phyloP scores from a whole-genome alignment of 768 basidiomycete genomes.

The Austroboletus festivus region DNA sequence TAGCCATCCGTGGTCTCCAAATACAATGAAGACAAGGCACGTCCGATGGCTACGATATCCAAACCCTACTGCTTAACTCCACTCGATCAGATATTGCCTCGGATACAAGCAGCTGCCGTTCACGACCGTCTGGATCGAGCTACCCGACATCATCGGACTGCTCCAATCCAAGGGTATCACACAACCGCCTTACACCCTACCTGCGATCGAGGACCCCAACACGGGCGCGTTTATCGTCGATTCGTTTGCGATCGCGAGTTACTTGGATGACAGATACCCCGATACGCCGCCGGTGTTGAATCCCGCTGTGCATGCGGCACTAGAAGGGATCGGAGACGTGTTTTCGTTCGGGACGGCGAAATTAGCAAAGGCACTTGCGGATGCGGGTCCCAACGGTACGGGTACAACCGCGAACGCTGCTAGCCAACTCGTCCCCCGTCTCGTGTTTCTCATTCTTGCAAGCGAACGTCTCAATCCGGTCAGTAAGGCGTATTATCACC shows the following conservation, averaged over 20 bases:
- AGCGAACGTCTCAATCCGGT: conserved; percentile 28
- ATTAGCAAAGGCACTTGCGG: background rate
- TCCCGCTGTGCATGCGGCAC: conserved; percentile 27
- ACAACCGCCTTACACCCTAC: conserved; percentile 38
- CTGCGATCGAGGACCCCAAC: conserved; percentile 46
- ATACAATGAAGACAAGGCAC: conserved; percentile 7
- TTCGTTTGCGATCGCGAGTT: conserved; percentile 45
- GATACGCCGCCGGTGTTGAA: conserved; percentile 40
- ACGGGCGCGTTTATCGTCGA: conserved; percentile 39
- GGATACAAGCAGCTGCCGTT: conserved; percentile 13
- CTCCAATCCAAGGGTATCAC: conserved; percentile 27
- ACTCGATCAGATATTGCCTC: conserved; percentile 12
- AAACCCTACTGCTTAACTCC: no score
- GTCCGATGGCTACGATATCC: background rate
- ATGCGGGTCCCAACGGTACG: no score
- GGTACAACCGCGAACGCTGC: background rate
- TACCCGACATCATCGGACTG: conserved; percentile 43
- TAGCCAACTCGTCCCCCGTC: background rate
- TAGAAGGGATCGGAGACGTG: conserved; percentile 28
- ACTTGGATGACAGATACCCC: conserved; percentile 51
- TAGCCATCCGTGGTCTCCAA: conserved; percentile 37
- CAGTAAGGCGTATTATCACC: conserved; percentile 39
- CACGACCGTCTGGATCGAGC: conserved; percentile 20
- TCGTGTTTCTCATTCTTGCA: conserved; percentile 24
- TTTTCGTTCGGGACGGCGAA: conserved; percentile 10